Base-by-base conservation (phyloP, 2,329 filamentous ascomycete species). In the Byssoonygena ceratinophila region DNA sequence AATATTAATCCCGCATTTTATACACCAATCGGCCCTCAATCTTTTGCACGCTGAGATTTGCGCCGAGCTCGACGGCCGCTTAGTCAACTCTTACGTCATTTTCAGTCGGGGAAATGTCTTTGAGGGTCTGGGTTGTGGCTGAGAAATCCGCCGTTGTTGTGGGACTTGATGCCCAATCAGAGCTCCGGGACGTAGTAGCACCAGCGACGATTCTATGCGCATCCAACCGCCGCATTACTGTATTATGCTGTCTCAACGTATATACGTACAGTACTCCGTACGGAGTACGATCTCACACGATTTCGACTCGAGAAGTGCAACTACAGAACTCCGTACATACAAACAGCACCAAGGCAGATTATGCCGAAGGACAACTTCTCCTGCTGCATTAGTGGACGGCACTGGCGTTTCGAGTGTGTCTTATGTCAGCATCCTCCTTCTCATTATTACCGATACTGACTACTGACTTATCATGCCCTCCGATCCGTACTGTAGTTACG, bases 151-250 rank as follows among this genome's bases (percentile, higher is more conserved):
- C 46, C 46, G 23, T 40, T 49, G 34, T 22, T 31, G 34, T 39
- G 36, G 40, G 40, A 44, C 40, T 18, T 18, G 25, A 20, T 2
- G 6, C 4, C 46, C 46, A 49, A 49, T 49, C 34, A 49, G 27
- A 5, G 7, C 45, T 1, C 40, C 23, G 22, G 16, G 22, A 14
- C 31, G 22, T 1, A n/a, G 36, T 49, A 22, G 34, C 36, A 31
- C 22, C 32, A 39, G n/a, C 22, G 4, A 41, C 46, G 46, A 40
- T 36, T 41, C 22, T 40, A 49, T 49, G 46, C 23, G 46, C 46
- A 49, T 40, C 36, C 46, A 49, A 40, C 46, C 46, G 46, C 36
- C 37, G 23, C 23, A n/a, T n/a, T n/a, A n/a, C n/a, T n/a, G 9
- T 23, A 44, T 25, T 23, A 14, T 8, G 3, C 14, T 29, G 12